A percentile compares a stretch with the other conserved stretches of the same genome.
Evolutionary conservation across 352 stramenopile species (phyloP).

Genomic region (Globisporangium carolinianum): DNA sequence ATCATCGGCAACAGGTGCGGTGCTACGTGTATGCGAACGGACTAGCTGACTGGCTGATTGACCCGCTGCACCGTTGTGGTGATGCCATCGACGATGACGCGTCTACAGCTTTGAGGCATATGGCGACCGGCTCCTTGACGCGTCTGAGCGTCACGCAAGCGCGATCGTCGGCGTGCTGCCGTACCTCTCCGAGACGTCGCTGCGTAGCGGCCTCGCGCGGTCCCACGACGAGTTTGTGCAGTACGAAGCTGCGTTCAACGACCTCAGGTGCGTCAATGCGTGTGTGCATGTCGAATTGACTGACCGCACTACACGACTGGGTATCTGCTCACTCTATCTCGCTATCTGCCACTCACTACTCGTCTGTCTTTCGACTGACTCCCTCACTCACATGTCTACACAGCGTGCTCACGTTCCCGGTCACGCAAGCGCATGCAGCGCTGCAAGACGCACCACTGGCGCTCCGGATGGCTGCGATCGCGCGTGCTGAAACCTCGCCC

Average conservation of each 20-base stretch:
- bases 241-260: constrained; percentile 78
- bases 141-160: constrained; percentile 29
- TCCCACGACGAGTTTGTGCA: constrained; percentile 43
- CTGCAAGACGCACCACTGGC: constrained; percentile 7
- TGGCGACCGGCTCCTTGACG: constrained; percentile 50
- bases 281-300: too few species aligned
- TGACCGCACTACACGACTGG: background rate
- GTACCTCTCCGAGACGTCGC: constrained; percentile 34
- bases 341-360: background rate
- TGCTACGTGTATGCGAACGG: background rate
- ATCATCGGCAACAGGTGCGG: constrained; percentile 85
- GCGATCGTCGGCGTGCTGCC: constrained; percentile 44
- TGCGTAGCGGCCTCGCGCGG: constrained; percentile 34
- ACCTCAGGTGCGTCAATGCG: constrained; percentile 30
- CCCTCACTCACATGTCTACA: background rate
- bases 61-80: background rate
- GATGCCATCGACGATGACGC: background rate
- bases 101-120: constrained; percentile 64
- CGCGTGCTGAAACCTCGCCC: background rate
- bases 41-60: background rate
- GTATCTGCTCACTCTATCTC: background rate
- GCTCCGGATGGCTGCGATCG: constrained; percentile 9
- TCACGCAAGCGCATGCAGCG: background rate
- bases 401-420: constrained; percentile 16
- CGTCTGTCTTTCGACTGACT: background rate